A percentile compares a stretch with the other conserved stretches of the same genome.
phyloP scores from a whole-genome alignment of 805 yeast genomes.

The Ogataea pini region DNA sequence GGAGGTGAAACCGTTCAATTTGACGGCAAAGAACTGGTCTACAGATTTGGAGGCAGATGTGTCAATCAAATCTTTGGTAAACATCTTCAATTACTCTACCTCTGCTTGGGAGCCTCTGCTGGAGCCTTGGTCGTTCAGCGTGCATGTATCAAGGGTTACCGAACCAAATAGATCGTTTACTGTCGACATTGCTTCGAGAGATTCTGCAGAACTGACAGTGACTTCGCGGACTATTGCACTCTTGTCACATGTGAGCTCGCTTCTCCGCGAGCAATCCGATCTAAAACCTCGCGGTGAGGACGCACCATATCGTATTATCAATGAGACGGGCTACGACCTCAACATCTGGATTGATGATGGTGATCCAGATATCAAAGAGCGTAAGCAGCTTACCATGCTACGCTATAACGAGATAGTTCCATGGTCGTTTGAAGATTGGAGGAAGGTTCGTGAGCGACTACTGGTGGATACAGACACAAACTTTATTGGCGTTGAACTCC shows the following conservation, averaged over 20 bases:
- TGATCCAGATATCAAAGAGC: conserved; percentile 24
- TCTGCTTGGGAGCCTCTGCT: conserved; percentile 95
- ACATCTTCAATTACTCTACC: conserved; percentile 82
- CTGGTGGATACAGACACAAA: conserved; percentile 64
- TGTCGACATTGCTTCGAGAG: conserved; percentile 73
- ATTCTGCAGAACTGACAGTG: conserved; percentile 75
- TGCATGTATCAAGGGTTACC: conserved; percentile 57
- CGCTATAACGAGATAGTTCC: conserved; percentile 54
- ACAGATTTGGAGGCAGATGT: conserved; percentile 73
- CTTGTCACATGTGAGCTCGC: conserved; percentile 64
- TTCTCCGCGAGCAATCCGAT: conserved; percentile 52
- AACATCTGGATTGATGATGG: conserved; percentile 75
- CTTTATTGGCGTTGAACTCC: conserved; percentile 60
- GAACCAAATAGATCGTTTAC: conserved; percentile 50
- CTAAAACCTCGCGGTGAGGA: conserved; percentile 72
- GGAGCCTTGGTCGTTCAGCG: conserved; percentile 82
- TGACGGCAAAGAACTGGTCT: conserved; percentile 80
- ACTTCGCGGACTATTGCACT: conserved; percentile 82
- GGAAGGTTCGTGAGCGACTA: conserved; percentile 75
- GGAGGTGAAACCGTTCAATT: conserved; percentile 66
- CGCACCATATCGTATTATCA: conserved; percentile 76
- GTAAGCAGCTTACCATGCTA: conserved; percentile 39
- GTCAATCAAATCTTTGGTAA: conserved; percentile 63
- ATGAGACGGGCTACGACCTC: conserved; percentile 84
- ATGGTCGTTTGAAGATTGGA: conserved; percentile 97